These are phyloP conservation scores for Magnusiomyces magnusii DNA, from an alignment of 1,139 yeast genomes.

Conservation along the genomic window DNA sequence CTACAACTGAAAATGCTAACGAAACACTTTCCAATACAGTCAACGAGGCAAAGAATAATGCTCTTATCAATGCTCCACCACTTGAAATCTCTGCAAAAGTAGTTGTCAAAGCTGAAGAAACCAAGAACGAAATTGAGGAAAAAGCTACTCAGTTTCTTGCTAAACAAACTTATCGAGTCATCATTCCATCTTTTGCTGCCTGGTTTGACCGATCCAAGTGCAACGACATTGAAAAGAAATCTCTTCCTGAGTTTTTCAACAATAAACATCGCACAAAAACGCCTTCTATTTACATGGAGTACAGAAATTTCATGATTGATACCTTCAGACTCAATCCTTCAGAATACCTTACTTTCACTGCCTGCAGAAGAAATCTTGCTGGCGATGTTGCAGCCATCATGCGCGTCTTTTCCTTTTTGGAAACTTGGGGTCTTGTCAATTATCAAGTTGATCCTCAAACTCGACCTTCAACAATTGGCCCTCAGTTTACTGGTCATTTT, in stretches of 20 bases:
- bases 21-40: not conserved
- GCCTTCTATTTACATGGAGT: conserved; percentile 76
- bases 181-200: conserved; percentile 87
- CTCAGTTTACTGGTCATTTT: conserved; percentile 53
- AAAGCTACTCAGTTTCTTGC: conserved; percentile 27
- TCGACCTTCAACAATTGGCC: conserved; percentile 62
- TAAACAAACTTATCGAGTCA: conserved; percentile 77
- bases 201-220: conserved; percentile 81
- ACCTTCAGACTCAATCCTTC: conserved; percentile 88
- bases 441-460: conserved; percentile 81
- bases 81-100: not conserved
- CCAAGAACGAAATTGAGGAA: conserved; percentile 19
- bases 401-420: conserved; percentile 82
- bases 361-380: conserved; percentile 87
- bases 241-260: conserved; percentile 87
- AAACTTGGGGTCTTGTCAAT: conserved; percentile 94
- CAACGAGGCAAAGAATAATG: not conserved
- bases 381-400: conserved; percentile 95
- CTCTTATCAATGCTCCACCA: not conserved
- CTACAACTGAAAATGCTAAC: not conserved
- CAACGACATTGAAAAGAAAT: conserved; percentile 57
- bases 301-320: conserved; percentile 90
- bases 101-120: not conserved
- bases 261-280: conserved; percentile 73
- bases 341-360: conserved; percentile 87